These are phyloP conservation scores for Cordyceps cicadae DNA, from an alignment of 2,329 filamentous ascomycete genomes.

Conservation along the genomic window DNA sequence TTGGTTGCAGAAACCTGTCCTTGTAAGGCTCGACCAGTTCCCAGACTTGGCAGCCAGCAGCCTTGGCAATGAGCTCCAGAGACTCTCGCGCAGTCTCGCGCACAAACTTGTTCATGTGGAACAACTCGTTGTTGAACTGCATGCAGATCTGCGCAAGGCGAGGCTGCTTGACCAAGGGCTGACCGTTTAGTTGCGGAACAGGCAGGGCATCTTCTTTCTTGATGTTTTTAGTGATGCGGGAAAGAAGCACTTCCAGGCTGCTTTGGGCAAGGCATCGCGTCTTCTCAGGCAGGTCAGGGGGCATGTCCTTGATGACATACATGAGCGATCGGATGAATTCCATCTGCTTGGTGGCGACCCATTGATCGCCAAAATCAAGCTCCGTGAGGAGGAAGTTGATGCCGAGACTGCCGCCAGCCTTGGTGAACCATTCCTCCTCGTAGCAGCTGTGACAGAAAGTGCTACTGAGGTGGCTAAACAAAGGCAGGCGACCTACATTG, in stretches of 20 bases:
- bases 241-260: conserved; percentile 71
- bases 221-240: conserved; percentile 67
- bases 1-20: conserved; percentile 78
- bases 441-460: conserved; percentile 92
- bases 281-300: conserved; percentile 82
- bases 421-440: conserved; percentile 98
- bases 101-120: conserved; percentile 93
- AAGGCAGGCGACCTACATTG: conserved; percentile 65
- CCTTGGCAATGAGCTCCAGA: conserved; percentile 71
- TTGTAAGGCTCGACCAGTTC: conserved; percentile 86
- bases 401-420: conserved; percentile 83
- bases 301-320: conserved; percentile 98
- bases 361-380: conserved; percentile 72
- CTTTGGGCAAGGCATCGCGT: conserved; percentile 76
- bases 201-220: conserved; percentile 62
- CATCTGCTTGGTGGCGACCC: conserved; percentile 73
- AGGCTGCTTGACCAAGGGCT: conserved; percentile 41
- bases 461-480: conserved; percentile 76
- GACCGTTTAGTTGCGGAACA: conserved; percentile 30
- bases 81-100: conserved; percentile 77
- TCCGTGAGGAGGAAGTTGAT: conserved; percentile 83
- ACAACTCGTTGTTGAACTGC: conserved; percentile 78
- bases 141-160: conserved; percentile 71
- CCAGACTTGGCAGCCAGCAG: conserved; percentile 69
- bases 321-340: conserved; percentile 88